phyloP scores from a whole-genome alignment of 768 basidiomycete genomes.

The Rhizopogon vulgaris region DNA sequence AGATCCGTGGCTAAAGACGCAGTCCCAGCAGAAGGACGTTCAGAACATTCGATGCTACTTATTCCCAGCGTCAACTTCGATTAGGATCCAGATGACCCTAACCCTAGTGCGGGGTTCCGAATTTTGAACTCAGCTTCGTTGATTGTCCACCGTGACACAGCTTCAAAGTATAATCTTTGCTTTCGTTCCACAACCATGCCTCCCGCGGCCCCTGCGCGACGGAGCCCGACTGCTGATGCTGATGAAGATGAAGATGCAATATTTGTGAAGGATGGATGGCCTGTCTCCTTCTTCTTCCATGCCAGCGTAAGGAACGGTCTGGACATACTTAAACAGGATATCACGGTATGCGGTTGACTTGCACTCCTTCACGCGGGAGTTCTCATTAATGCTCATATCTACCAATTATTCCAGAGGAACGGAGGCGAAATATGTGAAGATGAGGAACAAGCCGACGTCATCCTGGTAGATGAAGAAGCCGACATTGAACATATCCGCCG shows the following conservation, averaged over 20 bases:
- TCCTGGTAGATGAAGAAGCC: conserved; percentile 24
- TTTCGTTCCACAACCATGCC: background rate
- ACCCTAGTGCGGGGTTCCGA: conserved; percentile 24
- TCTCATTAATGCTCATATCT: background rate
- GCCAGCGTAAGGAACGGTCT: conserved; percentile 18
- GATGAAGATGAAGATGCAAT: conserved; percentile 6
- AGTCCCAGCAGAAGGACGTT: background rate
- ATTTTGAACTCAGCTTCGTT: conserved; percentile 6
- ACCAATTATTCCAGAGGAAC: conserved; percentile 6
- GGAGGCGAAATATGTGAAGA: conserved; percentile 14
- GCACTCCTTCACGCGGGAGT: background rate
- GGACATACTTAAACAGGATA: conserved; percentile 10
- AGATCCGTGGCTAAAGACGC: background rate
- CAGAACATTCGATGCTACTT: too few relatives aligned
- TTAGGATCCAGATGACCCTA: conserved; percentile 14
- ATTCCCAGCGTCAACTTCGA: background rate
- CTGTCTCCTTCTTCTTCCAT: conserved; percentile 24
- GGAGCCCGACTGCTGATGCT: background rate
- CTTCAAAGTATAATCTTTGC: background rate
- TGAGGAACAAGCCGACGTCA: conserved; percentile 17
- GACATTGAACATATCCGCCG: conserved; percentile 19
- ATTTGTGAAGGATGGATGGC: conserved; percentile 16
- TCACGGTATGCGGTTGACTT: conserved; percentile 13
- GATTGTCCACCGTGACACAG: background rate
- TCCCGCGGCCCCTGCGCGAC: conserved; percentile 1